Evolutionary conservation across 768 basidiomycete genomes (phyloP), one percentile per base, ranked within the genome.

Genomic region (Serendipita sp.): DNA sequence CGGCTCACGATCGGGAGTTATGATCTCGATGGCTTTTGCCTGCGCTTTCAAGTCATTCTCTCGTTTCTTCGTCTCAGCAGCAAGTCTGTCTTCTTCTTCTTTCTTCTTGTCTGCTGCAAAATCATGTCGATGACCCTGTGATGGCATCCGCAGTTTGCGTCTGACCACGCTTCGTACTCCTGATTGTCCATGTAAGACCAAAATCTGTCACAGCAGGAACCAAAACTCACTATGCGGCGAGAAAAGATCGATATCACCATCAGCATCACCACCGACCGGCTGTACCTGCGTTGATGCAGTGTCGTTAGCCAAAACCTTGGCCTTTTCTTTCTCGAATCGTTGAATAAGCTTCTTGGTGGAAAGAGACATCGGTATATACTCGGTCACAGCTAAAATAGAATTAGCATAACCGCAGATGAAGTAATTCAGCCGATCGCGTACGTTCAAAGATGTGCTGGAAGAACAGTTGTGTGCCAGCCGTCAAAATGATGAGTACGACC

Each of bases 341-440:
- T 48, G 7, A 9, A 33, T 24, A 71, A 81, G 75, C 67, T 82
- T 77, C 67, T 79, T 77, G 34, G 80, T 82, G 1, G 84, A 82
- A 45, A 87, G 71, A 0, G 82, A 82, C 73, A 85, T 81, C 0
- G 85, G 84, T 22, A 86, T 72, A 65, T 78, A 78, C 17, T 76
- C 69, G 33, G 75, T 72, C 24, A 86, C 72, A 1, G 82, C 81
- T 82, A 65, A 22, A 11, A 65, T 41, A 33, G 17, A 3, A 22
- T 61, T 16, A 68, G 64, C 61, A 53, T 22, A 20, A 34, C 22
- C 17, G 20, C 9, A 30, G 48, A 14, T 64, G 11, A 64, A 28
- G 20, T 14, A 3, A 13, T 1, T 20, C 11, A 16, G 24, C 24
- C 20, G 16, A 26, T 31, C 17, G 73, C 76, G 64, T 64, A 79